Conservation (phyloP, 306 rosid genomes). For the Potentilla sterilis region DNA sequence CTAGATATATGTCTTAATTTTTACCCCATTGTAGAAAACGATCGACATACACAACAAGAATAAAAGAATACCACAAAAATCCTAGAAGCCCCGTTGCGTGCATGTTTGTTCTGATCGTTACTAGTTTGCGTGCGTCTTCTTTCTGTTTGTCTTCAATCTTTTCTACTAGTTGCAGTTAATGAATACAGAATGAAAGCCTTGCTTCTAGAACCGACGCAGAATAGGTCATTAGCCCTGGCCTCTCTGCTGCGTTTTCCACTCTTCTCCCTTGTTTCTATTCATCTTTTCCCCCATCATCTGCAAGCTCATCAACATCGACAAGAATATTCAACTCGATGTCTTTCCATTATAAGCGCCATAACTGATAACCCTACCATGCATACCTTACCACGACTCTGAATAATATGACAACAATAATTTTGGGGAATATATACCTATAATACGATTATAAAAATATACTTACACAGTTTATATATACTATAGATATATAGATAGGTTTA, state of each 20-base stretch:
- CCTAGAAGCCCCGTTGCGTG: not conserved
- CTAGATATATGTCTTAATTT: not conserved
- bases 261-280: not conserved
- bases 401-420: not conserved
- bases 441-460: not conserved
- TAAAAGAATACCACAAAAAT: not conserved
- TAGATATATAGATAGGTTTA: not conserved
- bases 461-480: not conserved
- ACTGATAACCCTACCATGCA: not conserved
- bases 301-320: not conserved
- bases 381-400: not conserved
- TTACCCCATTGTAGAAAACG: constrained; percentile 1
- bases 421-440: not conserved
- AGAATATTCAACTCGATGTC: not conserved
- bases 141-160: not conserved
- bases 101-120: not conserved
- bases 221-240: not conserved
- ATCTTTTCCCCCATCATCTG: not conserved
- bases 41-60: not conserved
- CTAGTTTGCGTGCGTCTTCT: not conserved
- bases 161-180: not conserved
- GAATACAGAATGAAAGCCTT: not conserved
- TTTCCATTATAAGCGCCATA: not conserved
- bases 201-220: not conserved
- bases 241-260: not conserved